These are phyloP conservation scores for Petunia hybrid DNA, from an alignment of 305 asterid species.

Conservation along the genomic window DNA sequence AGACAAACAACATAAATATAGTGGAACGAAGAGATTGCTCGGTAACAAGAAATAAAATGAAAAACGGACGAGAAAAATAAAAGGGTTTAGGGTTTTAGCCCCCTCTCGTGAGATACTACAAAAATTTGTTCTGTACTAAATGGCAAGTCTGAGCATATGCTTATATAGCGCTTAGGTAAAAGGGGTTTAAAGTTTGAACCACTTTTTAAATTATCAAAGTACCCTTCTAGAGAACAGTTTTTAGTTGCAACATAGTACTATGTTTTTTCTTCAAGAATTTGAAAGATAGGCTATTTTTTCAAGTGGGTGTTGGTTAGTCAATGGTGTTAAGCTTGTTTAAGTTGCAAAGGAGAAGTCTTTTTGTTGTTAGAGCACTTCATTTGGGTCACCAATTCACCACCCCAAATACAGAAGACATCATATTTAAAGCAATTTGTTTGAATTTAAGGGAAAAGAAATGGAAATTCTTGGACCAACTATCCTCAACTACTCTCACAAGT, in stretches of 20 bases:
- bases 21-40: no score
- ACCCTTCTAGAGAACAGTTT: neutral
- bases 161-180: no score
- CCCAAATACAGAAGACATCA: constrained; percentile 63
- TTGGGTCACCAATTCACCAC: constrained; percentile 50
- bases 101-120: no score
- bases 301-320: constrained; percentile 50
- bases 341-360: constrained; percentile 49
- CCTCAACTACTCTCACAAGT: constrained; percentile 47
- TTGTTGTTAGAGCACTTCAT: constrained; percentile 57
- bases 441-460: constrained; percentile 73
- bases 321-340: constrained; percentile 64
- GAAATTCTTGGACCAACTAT: constrained; percentile 61
- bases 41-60: neutral
- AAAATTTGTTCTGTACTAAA: no score
- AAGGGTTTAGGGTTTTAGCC: neutral
- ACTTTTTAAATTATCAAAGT: no score
- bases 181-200: no score
- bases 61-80: no score
- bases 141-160: no score
- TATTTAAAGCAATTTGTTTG: constrained; percentile 63
- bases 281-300: constrained; percentile 20
- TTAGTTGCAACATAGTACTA: neutral
- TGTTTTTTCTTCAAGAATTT: constrained; percentile 4
- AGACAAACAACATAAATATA: no score